Evolutionary conservation across 2,329 filamentous ascomycete species (phyloP), one percentile per base, ranked within the genome.

Genomic region (Rhinocladiella similis): DNA sequence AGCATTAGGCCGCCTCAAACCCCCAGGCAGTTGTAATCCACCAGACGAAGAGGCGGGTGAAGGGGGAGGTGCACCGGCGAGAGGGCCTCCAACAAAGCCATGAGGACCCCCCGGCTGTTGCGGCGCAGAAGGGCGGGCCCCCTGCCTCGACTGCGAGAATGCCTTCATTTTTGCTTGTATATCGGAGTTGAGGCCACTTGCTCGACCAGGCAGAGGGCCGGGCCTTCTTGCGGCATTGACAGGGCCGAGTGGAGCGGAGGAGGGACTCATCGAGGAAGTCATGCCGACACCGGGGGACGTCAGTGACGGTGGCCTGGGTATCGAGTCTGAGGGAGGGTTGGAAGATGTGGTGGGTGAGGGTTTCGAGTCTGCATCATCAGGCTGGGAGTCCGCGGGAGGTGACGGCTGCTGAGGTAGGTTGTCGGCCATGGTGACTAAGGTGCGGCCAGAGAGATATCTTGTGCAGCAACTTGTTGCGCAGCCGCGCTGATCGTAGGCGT

Each of bases 161-260:
- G 85, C 85, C 71, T 83, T 85, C 81, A 90, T 86, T 66, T 83
- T 85, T 39, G 83, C 86, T 66, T 86, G 77, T 63, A 90, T 84
- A 61, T 89, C 86, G 64, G 83, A 79, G 47, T 83, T 80, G 49
- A 86, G 70, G 16, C 79, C 79, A 47, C 80, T 80, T 39, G 77
- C 74, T 54, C 78, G 70, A 19, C 73, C 70, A 5, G 75, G 71
- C 3, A 73, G 71, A 27, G 71, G 67, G 19, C 71, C 72, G 13
- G 81, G 81, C 66, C 83, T 77, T 62, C 85, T 77, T 38, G 84
- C 85, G 47, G 84, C 83, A 71, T 87, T 91, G 67, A 96, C 77
- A 56, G 89, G 83, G 39, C 91, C 91, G 3, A 92, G 78, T 39
- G 90, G 86, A 25, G 88, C 94, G n/a, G 91, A 96, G n/a, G 86